Percentiles rank a stretch among this genome's conserved stretches.
Conservation (phyloP, 2,329 filamentous ascomycete species). For the Trichoderma simmonsii region DNA sequence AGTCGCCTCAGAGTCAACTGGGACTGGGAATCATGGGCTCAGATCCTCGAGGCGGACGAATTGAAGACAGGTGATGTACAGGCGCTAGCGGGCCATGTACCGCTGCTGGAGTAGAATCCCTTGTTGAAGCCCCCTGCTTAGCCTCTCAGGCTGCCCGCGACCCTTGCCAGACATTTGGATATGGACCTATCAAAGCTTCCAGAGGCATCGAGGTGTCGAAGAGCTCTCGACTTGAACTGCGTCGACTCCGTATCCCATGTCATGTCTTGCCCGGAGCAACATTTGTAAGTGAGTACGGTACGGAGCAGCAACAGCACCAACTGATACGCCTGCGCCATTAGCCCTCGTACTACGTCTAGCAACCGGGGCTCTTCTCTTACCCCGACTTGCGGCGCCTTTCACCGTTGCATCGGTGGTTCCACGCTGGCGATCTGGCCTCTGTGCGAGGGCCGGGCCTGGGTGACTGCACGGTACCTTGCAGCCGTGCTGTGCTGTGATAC, state of each 20-base stretch:
- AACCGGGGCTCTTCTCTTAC: background rate
- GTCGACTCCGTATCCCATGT: background rate
- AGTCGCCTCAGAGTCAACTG: slow-evolving; percentile 1
- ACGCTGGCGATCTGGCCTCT: slow-evolving; percentile 19
- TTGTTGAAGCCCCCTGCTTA: slow-evolving; percentile 13
- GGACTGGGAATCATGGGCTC: slow-evolving; percentile 5
- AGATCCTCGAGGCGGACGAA: slow-evolving; percentile 11
- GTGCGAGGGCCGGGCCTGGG: slow-evolving; percentile 3
- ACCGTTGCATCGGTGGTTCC: slow-evolving; percentile 19
- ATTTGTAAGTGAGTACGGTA: background rate
- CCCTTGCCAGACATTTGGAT: slow-evolving; percentile 12
- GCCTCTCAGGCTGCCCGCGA: slow-evolving; percentile 17
- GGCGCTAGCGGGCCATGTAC: slow-evolving; percentile 16
- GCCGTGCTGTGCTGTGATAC: background rate
- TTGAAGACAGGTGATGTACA: slow-evolving; percentile 17
- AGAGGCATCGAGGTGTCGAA: background rate
- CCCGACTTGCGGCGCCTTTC: slow-evolving; percentile 14
- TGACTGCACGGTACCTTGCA: slow-evolving; percentile 19
- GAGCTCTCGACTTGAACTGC: background rate
- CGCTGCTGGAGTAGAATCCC: slow-evolving; percentile 12
- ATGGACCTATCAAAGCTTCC: slow-evolving; percentile 18
- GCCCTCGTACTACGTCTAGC: background rate
- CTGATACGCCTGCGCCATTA: background rate
- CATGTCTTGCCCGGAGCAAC: background rate
- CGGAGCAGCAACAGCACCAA: background rate